phyloP scores from a whole-genome alignment of 2,329 filamentous ascomycete species.

The Penicillium sp. region DNA sequence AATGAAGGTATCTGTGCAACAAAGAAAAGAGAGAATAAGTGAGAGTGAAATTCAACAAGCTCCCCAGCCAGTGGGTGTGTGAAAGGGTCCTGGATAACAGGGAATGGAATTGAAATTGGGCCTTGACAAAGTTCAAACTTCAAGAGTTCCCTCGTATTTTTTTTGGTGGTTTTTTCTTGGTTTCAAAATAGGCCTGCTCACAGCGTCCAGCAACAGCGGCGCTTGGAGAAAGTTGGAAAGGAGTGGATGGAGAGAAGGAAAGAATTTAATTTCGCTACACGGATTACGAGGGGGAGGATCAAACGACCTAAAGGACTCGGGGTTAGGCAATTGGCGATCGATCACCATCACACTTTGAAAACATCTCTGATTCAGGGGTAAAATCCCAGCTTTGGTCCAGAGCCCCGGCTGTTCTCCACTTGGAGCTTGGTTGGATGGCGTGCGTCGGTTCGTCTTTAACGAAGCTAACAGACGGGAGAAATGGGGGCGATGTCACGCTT shows the following conservation, averaged over 20 bases:
- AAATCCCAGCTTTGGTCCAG: conserved; percentile 13
- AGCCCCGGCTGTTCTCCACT: conserved; percentile 16
- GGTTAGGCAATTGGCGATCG: not conserved
- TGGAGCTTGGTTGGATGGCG: conserved; percentile 15
- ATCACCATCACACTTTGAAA: not conserved
- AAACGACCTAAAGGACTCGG: not conserved
- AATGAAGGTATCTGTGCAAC: conserved; percentile 10
- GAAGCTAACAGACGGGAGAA: conserved; percentile 16
- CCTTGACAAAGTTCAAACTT: conserved; percentile 7
- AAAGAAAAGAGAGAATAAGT: conserved; percentile 5
- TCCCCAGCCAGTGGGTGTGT: conserved; percentile 30
- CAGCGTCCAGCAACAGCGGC: conserved; percentile 37
- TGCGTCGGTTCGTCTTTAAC: conserved; percentile 17
- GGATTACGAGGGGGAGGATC: not conserved
- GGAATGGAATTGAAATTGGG: conserved; percentile 19
- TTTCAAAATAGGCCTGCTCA: conserved; percentile 35
- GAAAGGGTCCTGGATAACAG: conserved; percentile 6
- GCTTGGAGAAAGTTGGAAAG: conserved; percentile 28
- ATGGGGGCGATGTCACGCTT: conserved; percentile 1
- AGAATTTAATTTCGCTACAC: not conserved
- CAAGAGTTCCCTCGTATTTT: conserved; percentile 6
- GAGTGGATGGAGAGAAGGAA: conserved; percentile 11
- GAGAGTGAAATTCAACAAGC: conserved; percentile 23
- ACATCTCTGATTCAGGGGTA: conserved; percentile 22
- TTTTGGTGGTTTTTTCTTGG: conserved; percentile 12